Percentiles rank a stretch among this genome's conserved stretches.
Conservation (phyloP, 768 basidiomycete species). For the Russula ochroleuca region DNA sequence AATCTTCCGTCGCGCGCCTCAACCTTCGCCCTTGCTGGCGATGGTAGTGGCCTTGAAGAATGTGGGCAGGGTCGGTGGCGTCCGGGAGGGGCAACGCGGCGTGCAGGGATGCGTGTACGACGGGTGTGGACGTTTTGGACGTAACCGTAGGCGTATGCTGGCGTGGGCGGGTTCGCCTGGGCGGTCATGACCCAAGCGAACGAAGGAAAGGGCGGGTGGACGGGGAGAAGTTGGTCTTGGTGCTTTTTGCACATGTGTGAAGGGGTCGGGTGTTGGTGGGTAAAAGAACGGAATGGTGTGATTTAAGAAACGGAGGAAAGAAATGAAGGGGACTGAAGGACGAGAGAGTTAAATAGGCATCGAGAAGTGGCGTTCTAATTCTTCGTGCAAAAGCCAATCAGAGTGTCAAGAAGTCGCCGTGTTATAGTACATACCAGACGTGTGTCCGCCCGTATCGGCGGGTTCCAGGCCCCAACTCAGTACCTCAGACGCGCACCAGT, state of each 20-base stretch:
- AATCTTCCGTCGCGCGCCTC: neutral
- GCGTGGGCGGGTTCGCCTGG: slow-evolving; percentile 13
- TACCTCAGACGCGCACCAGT: too few relatives aligned
- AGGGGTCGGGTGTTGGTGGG: neutral
- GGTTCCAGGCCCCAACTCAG: slow-evolving; percentile 6
- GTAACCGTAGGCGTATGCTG: slow-evolving; percentile 15
- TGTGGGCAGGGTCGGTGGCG: neutral
- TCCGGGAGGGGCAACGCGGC: neutral
- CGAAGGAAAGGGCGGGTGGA: slow-evolving; percentile 22
- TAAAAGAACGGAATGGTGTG: neutral
- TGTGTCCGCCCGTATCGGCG: neutral
- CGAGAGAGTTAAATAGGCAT: slow-evolving; percentile 6
- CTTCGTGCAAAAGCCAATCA: slow-evolving; percentile 3
- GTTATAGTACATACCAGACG: slow-evolving; percentile 13
- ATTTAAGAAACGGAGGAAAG: neutral
- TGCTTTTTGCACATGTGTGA: neutral
- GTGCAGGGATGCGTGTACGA: neutral
- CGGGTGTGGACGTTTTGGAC: slow-evolving; percentile 1
- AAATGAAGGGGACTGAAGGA: neutral
- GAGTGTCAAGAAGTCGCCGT: slow-evolving; percentile 15
- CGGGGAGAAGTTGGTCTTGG: neutral
- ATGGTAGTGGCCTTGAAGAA: neutral
- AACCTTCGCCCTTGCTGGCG: neutral
- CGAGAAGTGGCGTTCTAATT: neutral
- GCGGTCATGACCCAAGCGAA: slow-evolving; percentile 22